These are phyloP conservation scores for Chlamydomonas reinhardtii DNA, from an alignment of 163 green algal genomes.

Conservation along the genomic window DNA sequence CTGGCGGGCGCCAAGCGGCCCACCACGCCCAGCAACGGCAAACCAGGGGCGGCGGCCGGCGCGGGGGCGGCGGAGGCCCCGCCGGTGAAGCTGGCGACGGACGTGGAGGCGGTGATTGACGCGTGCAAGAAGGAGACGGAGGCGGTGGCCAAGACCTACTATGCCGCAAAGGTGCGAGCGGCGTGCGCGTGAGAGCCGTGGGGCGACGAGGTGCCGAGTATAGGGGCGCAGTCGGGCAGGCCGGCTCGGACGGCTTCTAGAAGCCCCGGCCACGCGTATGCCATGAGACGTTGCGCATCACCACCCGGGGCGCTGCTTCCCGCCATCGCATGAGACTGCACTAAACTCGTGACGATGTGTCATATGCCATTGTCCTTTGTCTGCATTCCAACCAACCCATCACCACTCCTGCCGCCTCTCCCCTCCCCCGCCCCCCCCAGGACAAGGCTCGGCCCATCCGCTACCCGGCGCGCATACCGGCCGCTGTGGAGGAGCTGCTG, in stretches of 20 bases:
- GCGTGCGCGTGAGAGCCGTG: no score
- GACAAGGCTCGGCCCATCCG: constrained; percentile 51
- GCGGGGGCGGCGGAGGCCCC: not conserved
- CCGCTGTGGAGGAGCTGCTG: constrained; percentile 56
- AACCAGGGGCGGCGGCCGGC: not conserved
- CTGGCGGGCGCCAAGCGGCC: not conserved
- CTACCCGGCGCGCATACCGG: constrained; percentile 63
- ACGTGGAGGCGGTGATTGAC: constrained; percentile 56
- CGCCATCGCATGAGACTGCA: no score
- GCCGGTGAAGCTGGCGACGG: constrained; percentile 36
- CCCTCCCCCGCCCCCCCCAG: not conserved
- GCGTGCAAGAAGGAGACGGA: constrained; percentile 57
- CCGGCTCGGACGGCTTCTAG: no score
- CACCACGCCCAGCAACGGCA: not conserved
- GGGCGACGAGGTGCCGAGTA: no score
- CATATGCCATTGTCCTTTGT: no score
- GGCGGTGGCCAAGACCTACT: constrained; percentile 57
- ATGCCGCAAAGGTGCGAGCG: constrained; percentile 53
- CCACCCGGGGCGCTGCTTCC: no score
- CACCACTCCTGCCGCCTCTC: no score
- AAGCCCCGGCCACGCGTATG: no score
- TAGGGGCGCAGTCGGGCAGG: no score
- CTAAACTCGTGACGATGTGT: no score
- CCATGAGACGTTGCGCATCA: no score
- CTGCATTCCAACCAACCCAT: no score